Base-by-base conservation (phyloP, 2,329 filamentous ascomycete species). In the Fusarium musae region DNA sequence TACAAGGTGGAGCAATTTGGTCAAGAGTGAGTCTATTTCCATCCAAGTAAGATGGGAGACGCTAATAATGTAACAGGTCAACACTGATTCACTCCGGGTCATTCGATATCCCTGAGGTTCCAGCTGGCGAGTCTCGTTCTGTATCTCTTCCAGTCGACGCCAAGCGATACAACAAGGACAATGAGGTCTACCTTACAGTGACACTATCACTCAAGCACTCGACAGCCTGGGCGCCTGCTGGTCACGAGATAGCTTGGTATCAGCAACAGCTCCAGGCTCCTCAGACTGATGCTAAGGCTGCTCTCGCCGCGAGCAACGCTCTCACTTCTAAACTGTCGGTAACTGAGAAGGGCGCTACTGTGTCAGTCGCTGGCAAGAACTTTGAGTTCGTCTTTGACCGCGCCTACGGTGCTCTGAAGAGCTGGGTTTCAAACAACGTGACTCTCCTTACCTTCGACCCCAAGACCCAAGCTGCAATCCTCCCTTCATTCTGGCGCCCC, bases 401-500 rank as follows among this genome's bases (percentile, higher is more conserved):
- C 5, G 80, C 83, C 6, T 80, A 83, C 5, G 87, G 87, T 7
- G 77, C 80, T 47, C 72, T 88, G 26, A 84, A 80, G 54, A 76
- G 70, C 30, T 87, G 87, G 87, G 75, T 77, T 5, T 77, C 80
- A 23, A 77, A 80, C 44, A 78, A 79, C 59, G 70, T 79, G 39
- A 54, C 79, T 0, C 68, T 87, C 1, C 78, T 87, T 16, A 80
- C 75, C 12, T 56, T 75, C 2, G 79, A 83, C 53, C 80, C 84
- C 2, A 77, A 69, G 40, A 81, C 80, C 6, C 74, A 79, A 12
- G 79, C 80, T 7, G 84, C 83, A 28, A 78, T 86, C 21, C 75
- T 79, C 13, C 84, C 88, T 3, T 83, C 84, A 10, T 89, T 93
- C 80, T 92, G 90, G 86, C 88, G 91, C 9, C 88, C 91, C 0